These are phyloP conservation scores for Ceratorhiza oryzae-sativae DNA, from an alignment of 1,284 basidiomycete genomes.

Conservation along the genomic window DNA sequence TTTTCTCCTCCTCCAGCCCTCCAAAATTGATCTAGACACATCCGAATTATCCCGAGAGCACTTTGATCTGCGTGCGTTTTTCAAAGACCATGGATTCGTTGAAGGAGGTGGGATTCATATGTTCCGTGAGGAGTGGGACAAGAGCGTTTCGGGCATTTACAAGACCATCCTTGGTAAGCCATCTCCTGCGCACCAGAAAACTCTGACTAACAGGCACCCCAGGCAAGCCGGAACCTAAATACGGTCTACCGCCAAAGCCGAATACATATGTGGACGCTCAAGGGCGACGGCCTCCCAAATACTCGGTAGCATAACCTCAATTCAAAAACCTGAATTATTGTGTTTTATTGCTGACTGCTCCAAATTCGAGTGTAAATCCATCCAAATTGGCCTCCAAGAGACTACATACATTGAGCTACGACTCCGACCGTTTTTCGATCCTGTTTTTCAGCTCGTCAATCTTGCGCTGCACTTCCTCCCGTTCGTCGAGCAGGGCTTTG, in stretches of 20 bases:
- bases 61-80: conserved; percentile 73
- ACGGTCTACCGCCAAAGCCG: conserved; percentile 63
- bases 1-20: conserved; percentile 75
- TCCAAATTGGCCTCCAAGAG: neutral
- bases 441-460: conserved; percentile 22
- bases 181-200: conserved; percentile 16
- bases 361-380: neutral
- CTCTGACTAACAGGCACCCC: conserved; percentile 25
- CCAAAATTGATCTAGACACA: conserved; percentile 48
- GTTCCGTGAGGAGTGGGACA: conserved; percentile 82
- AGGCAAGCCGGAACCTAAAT: conserved; percentile 70
- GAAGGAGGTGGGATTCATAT: conserved; percentile 75
- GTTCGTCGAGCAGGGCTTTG: conserved; percentile 3
- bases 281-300: conserved; percentile 9
- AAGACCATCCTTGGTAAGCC: conserved; percentile 70
- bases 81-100: conserved; percentile 62
- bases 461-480: conserved; percentile 29
- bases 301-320: neutral
- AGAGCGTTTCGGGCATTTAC: conserved; percentile 72
- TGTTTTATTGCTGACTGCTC: neutral
- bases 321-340: neutral
- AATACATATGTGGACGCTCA: conserved; percentile 56
- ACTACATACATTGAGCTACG: neutral
- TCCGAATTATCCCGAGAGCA: conserved; percentile 56
- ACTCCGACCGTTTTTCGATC: neutral